These are phyloP conservation scores for Fagus sylvatica DNA, from an alignment of 306 rosid species.

Conservation along the genomic window DNA sequence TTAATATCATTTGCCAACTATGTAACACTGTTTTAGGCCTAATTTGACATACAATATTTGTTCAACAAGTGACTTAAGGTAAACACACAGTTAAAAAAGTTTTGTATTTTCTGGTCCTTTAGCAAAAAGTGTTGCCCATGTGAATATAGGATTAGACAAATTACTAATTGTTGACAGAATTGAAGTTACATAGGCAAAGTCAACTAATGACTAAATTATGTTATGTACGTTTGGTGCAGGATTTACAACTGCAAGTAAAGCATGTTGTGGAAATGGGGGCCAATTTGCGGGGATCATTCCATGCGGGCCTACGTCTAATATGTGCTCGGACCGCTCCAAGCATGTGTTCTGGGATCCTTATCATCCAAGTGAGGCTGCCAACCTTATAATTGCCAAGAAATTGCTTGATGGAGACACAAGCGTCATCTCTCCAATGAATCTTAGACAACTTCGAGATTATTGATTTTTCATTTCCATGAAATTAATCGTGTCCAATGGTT, in stretches of 20 bases:
- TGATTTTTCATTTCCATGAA: constrained; percentile 14
- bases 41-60: no score
- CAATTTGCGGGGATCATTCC: constrained; percentile 93
- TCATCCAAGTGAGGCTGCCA: constrained; percentile 94
- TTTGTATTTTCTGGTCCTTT: no score
- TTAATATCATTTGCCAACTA: no score
- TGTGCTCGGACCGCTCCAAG: constrained; percentile 63
- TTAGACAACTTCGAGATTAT: constrained; percentile 71
- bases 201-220: no score
- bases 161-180: no score
- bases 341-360: constrained; percentile 98
- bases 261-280: constrained; percentile 95
- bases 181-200: no score
- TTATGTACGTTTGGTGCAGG: constrained; percentile 37
- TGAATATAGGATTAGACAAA: no score
- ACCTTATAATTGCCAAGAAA: constrained; percentile 69
- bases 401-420: constrained; percentile 73
- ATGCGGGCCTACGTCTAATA: constrained; percentile 80
- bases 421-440: constrained; percentile 72
- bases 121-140: no score
- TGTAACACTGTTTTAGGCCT: no score
- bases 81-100: no score
- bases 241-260: constrained; percentile 68
- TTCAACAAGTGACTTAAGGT: no score
- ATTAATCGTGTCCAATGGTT: background rate